Evolutionary conservation across 495 filamentous ascomycete genomes (phyloP).

Genomic region (Neurospora tetraspora): DNA sequence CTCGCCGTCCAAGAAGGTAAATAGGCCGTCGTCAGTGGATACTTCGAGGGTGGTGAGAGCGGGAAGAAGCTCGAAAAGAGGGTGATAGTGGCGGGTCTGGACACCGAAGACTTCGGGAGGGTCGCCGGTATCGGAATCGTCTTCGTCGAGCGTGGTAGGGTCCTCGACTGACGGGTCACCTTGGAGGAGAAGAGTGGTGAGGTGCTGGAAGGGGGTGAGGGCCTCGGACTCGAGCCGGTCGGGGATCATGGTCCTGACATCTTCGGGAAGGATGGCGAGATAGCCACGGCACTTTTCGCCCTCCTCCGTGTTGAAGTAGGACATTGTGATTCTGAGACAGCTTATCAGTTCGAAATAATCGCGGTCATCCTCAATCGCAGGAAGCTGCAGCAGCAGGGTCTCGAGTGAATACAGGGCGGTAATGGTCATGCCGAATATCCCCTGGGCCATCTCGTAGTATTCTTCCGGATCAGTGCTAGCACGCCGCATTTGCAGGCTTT

Average conservation of each 20-base stretch:
- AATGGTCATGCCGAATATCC: slow-evolving; percentile 14
- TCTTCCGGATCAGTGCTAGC: neutral
- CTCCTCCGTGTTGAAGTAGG: slow-evolving; percentile 3
- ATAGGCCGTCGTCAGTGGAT: slow-evolving; percentile 20
- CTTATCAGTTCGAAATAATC: slow-evolving; percentile 11
- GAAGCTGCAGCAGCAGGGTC: slow-evolving; percentile 20
- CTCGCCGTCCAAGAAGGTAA: neutral
- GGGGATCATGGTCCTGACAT: neutral
- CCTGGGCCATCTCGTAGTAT: slow-evolving; percentile 14
- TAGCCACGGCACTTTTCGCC: neutral
- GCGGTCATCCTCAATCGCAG: slow-evolving; percentile 15
- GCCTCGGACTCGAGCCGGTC: neutral
- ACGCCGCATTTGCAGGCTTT: neutral
- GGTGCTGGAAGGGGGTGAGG: slow-evolving; percentile 2
- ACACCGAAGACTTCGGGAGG: slow-evolving; percentile 14
- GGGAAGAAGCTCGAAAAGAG: slow-evolving; percentile 11
- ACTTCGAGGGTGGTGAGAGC: slow-evolving; percentile 20
- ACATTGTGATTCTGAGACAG: neutral
- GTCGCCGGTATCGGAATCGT: slow-evolving; percentile 13
- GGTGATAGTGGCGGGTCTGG: slow-evolving; percentile 10
- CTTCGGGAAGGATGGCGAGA: neutral
- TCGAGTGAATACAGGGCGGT: slow-evolving; percentile 13
- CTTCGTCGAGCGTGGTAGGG: slow-evolving; percentile 14
- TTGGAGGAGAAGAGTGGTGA: slow-evolving; percentile 11
- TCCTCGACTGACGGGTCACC: slow-evolving; percentile 7